Evolutionary conservation across 2,329 filamentous ascomycete species (phyloP), one percentile per base, ranked within the genome.

Genomic region (Arthrobotrys sphaeroides): DNA sequence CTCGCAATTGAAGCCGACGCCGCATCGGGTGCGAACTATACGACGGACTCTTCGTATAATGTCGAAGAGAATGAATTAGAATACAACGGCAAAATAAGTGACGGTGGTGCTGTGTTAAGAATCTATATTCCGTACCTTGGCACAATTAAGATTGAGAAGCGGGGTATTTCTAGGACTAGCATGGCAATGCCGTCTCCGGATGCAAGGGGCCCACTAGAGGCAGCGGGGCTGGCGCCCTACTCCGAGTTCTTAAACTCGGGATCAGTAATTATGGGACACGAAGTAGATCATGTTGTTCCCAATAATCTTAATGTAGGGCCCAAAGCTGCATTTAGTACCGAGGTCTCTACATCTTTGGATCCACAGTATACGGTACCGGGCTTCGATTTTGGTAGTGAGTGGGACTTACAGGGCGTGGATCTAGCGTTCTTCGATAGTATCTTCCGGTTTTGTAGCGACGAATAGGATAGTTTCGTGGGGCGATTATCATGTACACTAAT

Each of bases 91-190:
- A 77, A 79, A 5, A 69, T 78, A 5, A 68, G 65, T 2, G 78
- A 79, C 12, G 66, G 22, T 9, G 62, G 49, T 1, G 72, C 77
- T 0, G 70, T 79, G 3, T 69, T 85, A 1, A 77, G 78, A 16
- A 82, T 86, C 10, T 79, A 82, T 10, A 82, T 86, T 16, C 85
- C 85, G 0, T 83, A 84, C 42, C 80, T 85, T 20, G 84, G 84
- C 0, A 81, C 79, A 0, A 80, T 86, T 13, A 80, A 79, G 26
- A 83, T 85, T 26, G 78, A 78, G 12, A 78, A 78, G 28, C 61
- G 75, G 22, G 62, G 57, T 9, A 68, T 78, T 9, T 62, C 51
- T 7, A 26, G 12, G 22, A 26, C 47, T 55, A 53, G 3, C 6
- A n/a, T 12, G 7, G 3, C 31, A 16, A 22, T 3, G n/a, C 31